Percentiles rank a stretch among this genome's conserved stretches.
phyloP scores from a whole-genome alignment of 192 early-diverging fungal genomes.

The Entomortierella beljakovae region DNA sequence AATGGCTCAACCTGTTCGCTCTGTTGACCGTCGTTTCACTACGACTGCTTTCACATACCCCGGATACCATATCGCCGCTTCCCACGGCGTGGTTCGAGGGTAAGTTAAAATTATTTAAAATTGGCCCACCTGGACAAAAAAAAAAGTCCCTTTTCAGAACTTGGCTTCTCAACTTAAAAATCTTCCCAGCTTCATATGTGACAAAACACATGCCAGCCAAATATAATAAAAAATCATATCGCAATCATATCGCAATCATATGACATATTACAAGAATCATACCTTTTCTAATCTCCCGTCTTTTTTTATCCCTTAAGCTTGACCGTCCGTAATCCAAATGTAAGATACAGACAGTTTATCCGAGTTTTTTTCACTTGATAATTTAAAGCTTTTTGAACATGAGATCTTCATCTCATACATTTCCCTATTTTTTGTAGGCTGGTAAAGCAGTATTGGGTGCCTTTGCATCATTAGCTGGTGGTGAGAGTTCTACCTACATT shows the following conservation, averaged over 20 bases:
- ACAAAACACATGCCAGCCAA: too few species aligned
- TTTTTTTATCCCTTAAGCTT: slow-evolving; percentile 3
- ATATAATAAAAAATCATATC: too few species aligned
- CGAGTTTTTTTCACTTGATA: background rate
- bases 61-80: slow-evolving; percentile 40
- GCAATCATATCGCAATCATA: too few species aligned
- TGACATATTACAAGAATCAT: background rate
- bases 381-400: too few species aligned
- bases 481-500: slow-evolving; percentile 43
- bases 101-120: background rate
- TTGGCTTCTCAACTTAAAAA: too few species aligned
- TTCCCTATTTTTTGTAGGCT: too few species aligned
- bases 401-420: too few species aligned
- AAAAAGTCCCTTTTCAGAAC: background rate
- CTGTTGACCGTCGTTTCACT: slow-evolving; percentile 49
- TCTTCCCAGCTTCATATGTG: too few species aligned
- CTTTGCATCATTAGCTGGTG: slow-evolving; percentile 27
- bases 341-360: slow-evolving; percentile 8
- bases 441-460: slow-evolving; percentile 30
- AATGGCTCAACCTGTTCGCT: slow-evolving; percentile 42
- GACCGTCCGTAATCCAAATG: slow-evolving; percentile 48
- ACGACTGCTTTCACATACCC: slow-evolving; percentile 48
- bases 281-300: background rate
- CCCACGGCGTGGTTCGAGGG: slow-evolving; percentile 51
- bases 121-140: background rate